Conservation (phyloP, 2,329 filamentous ascomycete species). For the Curvularia hawaiiensis region DNA sequence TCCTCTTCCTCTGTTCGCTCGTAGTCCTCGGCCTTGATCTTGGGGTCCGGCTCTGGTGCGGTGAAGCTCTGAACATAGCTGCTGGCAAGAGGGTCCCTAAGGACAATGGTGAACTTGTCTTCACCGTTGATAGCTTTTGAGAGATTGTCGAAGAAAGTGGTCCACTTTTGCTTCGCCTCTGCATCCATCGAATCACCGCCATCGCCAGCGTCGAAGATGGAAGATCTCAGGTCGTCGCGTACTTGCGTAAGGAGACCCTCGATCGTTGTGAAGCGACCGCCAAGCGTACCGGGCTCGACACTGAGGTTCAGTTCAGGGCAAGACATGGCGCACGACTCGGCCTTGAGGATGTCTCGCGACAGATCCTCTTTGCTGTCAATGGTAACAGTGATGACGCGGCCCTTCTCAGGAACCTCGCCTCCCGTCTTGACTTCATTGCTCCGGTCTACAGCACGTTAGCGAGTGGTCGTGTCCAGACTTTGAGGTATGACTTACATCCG, state of each 20-base stretch:
- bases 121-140: slow-evolving; percentile 80
- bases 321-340: slow-evolving; percentile 84
- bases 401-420: slow-evolving; percentile 84
- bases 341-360: slow-evolving; percentile 92
- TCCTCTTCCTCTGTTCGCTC: slow-evolving; percentile 88
- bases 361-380: slow-evolving; percentile 76
- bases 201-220: slow-evolving; percentile 80
- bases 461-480: not conserved
- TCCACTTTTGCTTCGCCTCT: slow-evolving; percentile 74
- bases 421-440: slow-evolving; percentile 98
- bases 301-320: slow-evolving; percentile 86
- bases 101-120: slow-evolving; percentile 78
- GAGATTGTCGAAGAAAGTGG: slow-evolving; percentile 77
- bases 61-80: slow-evolving; percentile 91
- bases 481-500: slow-evolving; percentile 59
- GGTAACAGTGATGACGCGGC: slow-evolving; percentile 78
- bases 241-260: slow-evolving; percentile 94
- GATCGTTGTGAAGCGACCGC: slow-evolving; percentile 94
- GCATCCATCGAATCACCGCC: slow-evolving; percentile 80
- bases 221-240: slow-evolving; percentile 81
- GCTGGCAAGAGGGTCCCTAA: slow-evolving; percentile 87
- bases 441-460: slow-evolving; percentile 59
- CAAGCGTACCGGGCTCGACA: slow-evolving; percentile 91
- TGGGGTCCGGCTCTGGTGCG: slow-evolving; percentile 79
- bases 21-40: slow-evolving; percentile 83